Percentiles rank a stretch among this genome's conserved stretches.
Conservation (phyloP, 768 basidiomycete genomes). For the Pholiota microspora region DNA sequence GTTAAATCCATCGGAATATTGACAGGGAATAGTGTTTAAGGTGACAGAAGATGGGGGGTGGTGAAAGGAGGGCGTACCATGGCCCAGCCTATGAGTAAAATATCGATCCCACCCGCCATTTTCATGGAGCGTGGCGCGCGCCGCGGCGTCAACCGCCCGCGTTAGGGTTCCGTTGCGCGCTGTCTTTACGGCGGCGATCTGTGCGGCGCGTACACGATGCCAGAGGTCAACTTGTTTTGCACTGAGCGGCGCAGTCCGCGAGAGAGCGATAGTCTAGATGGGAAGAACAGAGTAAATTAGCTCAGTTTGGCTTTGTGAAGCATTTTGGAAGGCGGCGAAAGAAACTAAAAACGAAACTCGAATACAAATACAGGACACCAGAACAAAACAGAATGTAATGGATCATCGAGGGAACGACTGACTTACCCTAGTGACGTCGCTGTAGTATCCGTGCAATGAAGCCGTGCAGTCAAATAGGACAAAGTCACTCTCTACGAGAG, state of each 20-base stretch:
- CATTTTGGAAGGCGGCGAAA: background rate
- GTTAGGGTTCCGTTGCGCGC: slow-evolving; percentile 50
- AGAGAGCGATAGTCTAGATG: slow-evolving; percentile 62
- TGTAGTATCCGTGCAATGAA: slow-evolving; percentile 68
- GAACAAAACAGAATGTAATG: background rate
- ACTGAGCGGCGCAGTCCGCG: slow-evolving; percentile 49
- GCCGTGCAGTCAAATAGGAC: slow-evolving; percentile 65
- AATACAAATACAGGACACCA: background rate
- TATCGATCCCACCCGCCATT: slow-evolving; percentile 44
- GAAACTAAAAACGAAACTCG: background rate
- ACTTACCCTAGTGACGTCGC: slow-evolving; percentile 77
- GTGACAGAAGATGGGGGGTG: no score
- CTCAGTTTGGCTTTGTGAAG: background rate
- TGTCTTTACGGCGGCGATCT: slow-evolving; percentile 47
- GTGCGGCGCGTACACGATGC: slow-evolving; percentile 64
- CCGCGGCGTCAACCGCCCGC: slow-evolving; percentile 58
- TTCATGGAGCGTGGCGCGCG: slow-evolving; percentile 46
- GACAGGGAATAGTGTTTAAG: no score
- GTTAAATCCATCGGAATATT: no score
- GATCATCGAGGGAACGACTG: background rate
- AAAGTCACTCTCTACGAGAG: slow-evolving; percentile 40
- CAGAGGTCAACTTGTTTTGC: slow-evolving; percentile 54
- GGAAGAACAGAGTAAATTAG: slow-evolving; percentile 12
- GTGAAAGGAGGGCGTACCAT: no score
- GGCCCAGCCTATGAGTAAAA: slow-evolving; percentile 83